These are phyloP conservation scores for Sphagnurus paluster DNA, from an alignment of 1,284 basidiomycete genomes.

Conservation along the genomic window DNA sequence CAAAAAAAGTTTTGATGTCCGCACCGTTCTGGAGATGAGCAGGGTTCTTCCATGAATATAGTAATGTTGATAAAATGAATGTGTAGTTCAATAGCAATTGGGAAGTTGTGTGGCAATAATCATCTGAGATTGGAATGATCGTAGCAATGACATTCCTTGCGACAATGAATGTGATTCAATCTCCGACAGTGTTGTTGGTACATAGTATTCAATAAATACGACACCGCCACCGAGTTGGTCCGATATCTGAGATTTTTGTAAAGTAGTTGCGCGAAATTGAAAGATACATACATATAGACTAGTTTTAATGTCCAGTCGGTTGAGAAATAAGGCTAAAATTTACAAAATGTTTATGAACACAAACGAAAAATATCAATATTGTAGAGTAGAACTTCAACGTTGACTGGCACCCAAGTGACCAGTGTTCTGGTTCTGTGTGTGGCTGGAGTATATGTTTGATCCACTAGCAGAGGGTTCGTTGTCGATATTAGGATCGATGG, in stretches of 20 bases:
- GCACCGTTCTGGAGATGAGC: slow-evolving; percentile 24
- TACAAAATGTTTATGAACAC: slow-evolving; percentile 10
- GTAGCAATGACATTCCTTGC: not conserved
- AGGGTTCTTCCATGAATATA: slow-evolving; percentile 22
- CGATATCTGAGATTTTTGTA: too few relatives aligned
- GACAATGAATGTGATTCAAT: not conserved
- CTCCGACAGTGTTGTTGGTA: not conserved
- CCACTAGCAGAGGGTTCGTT: slow-evolving; percentile 9
- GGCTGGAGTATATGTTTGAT: slow-evolving; percentile 4
- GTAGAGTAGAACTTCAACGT: slow-evolving; percentile 7
- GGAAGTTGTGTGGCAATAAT: slow-evolving; percentile 8
- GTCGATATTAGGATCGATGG: slow-evolving; percentile 41
- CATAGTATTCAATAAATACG: not conserved
- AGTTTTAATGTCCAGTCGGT: not conserved
- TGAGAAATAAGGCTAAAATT: slow-evolving; percentile 11
- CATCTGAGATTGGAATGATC: not conserved
- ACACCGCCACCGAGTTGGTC: too few relatives aligned
- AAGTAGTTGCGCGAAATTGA: too few relatives aligned
- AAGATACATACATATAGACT: slow-evolving; percentile 11
- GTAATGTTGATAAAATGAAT: slow-evolving; percentile 21
- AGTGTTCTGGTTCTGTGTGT: slow-evolving; percentile 6
- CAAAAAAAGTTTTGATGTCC: not conserved
- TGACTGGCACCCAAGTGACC: slow-evolving; percentile 7
- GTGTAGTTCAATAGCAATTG: slow-evolving; percentile 14
- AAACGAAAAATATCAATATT: not conserved